Evolutionary conservation across 768 basidiomycete genomes (phyloP), one percentile per base, ranked within the genome.

Genomic region (Auriscalpium orientale): DNA sequence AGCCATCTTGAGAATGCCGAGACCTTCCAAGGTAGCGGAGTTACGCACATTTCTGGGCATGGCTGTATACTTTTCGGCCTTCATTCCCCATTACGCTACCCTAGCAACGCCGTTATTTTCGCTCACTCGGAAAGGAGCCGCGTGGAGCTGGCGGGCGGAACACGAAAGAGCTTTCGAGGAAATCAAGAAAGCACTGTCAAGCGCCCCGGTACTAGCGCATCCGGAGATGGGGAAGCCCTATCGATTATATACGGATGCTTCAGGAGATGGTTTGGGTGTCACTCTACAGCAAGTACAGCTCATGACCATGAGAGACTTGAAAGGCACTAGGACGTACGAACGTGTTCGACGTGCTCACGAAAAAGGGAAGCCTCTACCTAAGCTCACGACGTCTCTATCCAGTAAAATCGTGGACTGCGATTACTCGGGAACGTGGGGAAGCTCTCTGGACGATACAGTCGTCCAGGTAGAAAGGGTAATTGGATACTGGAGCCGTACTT

Each of bases 31-130:
- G 4, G 48, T 63, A 12, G n/a, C 53, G 2, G 56, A 60, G n/a
- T 54, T 68, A 15, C 64, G 62, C 20, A 64, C 58, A 10, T 67
- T 68, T 53, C 66, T 10, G 63, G 67, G 46, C 6, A 47, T 70
- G 70, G 67, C 70, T 28, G 69, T 73, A 0, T 74, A 74, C 51
- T 74, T 74, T 56, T 61, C 71, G 0, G 35, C 60, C 0, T 75
- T 69, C 55, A 68, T 75, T 13, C 71, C 70, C 7, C 70, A 58
- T 46, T 74, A 72, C 55, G 59, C 73, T 0, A 66, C 62, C 54
- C 69, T 74, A 0, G 71, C 66, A 1, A 45, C 61, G 0, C 74
- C 72, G 0, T 58, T 74, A 3, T 75, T 75, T 48, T 46, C 58
- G 10, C 64, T 75, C 4, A 53, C 73, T 3, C 64, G 64, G 21